Conservation (phyloP, 257 asterid genomes). For the Catharanthus roseus region DNA sequence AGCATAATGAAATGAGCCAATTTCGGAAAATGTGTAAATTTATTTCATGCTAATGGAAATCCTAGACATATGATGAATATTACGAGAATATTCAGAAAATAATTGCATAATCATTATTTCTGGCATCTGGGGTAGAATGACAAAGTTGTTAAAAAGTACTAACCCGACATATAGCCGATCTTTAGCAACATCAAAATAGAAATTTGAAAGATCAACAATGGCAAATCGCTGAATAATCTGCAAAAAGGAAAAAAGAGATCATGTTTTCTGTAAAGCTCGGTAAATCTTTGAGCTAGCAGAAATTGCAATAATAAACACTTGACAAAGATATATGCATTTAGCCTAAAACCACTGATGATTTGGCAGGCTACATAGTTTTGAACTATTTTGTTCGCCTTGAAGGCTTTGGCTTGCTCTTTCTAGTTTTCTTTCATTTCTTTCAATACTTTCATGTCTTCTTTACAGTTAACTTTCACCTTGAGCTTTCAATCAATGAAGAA, state of each 20-base stretch:
- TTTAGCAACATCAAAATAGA: conserved; percentile 91
- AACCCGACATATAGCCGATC: conserved; percentile 98
- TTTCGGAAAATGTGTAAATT: background rate
- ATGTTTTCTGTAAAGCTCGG: too few species aligned
- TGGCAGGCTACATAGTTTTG: background rate
- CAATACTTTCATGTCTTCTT: background rate
- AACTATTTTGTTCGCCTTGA: background rate
- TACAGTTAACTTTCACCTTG: background rate
- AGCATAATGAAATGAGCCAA: background rate
- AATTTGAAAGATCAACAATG: conserved; percentile 90
- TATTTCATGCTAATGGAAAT: background rate
- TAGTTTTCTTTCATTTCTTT: too few species aligned
- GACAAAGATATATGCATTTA: background rate
- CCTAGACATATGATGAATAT: background rate
- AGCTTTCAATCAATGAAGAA: conserved; percentile 1
- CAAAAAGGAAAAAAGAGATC: conserved; percentile 16
- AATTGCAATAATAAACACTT: too few species aligned
- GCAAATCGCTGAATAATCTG: conserved; percentile 91
- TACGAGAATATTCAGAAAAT: background rate
- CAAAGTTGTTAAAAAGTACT: conserved; percentile 20
- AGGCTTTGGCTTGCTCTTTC: background rate
- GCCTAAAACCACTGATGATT: background rate
- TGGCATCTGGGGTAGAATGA: conserved; percentile 2
- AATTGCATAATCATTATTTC: background rate
- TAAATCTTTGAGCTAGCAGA: background rate